Base-by-base conservation (phyloP, 306 rosid species). In the Betula pendula region DNA sequence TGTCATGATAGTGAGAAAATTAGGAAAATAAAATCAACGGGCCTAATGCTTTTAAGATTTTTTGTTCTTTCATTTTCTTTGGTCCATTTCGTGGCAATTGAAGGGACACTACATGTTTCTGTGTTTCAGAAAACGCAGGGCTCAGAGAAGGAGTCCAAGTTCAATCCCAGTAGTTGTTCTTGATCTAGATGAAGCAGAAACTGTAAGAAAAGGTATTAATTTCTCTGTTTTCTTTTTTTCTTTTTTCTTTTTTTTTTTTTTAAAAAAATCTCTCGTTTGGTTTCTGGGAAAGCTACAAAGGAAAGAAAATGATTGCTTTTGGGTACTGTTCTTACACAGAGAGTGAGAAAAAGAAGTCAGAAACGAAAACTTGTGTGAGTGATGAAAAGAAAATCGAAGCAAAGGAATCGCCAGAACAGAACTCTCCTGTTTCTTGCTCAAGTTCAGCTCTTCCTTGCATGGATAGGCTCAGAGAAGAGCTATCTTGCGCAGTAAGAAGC, bases 381-480 rank as follows among this genome's bases (percentile, higher is more conserved):
- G 89, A 87, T 67, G 82, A 74, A 69, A 82, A 78, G 81, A 87
- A 88, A 80, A 75, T 24, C 4, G 79, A 56, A 69, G 87, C 45
- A 81, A 75, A 81, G 31, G 80, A 75, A 68, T 70, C 52, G 79
- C 76, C 24, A 17, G 74, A 80, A 65, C 43, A 84, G 79, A 84
- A 72, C 42, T 74, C 80, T 53, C 79, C 76, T 75, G 89, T 49
- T 72, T 44, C 86, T 24, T 76, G 82, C 52, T 51, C 90, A 25
- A 76, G 67, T 40, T 62, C 92, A n/a, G 68, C 73, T 45, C 88
- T 91, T 72, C 93, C 98, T 65, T 88, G 91, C 75, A 76, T 92
- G 73, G 99, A 96, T 71, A 96, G 88, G 82, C 97, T 96, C 0
- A 89, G 87, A 76, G 98, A 96, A 42, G 99, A 96, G 85, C 98